Conservation (phyloP, 1,139 yeast genomes). For the Hyphopichia burtonii region DNA sequence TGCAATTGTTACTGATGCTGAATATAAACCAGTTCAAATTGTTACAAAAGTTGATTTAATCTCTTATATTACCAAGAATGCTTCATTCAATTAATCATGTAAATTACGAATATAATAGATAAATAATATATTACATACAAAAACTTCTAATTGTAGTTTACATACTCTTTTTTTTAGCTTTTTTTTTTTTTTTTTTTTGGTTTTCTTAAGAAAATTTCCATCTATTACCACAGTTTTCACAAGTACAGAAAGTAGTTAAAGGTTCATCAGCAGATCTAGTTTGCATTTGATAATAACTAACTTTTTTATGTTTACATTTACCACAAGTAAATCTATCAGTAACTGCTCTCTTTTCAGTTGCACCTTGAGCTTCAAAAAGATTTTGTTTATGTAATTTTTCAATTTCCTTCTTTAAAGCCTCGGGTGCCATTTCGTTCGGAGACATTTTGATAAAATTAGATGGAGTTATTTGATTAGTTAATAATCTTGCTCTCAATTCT, state of each 20-base stretch:
- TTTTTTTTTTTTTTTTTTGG: too few species aligned
- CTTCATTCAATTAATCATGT: constrained; percentile 11
- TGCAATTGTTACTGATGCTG: constrained; percentile 76
- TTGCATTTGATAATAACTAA: constrained; percentile 95
- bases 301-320: constrained; percentile 95
- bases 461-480: constrained; percentile 64
- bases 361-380: constrained; percentile 95
- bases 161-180: too few species aligned
- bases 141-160: background rate
- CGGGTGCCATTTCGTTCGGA: constrained; percentile 95
- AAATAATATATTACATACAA: background rate
- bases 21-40: constrained; percentile 74
- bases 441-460: constrained; percentile 71
- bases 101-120: background rate
- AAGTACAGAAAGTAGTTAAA: constrained; percentile 93
- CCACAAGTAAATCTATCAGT: constrained; percentile 98
- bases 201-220: constrained; percentile 95
- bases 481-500: constrained; percentile 68
- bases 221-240: constrained; percentile 95
- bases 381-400: constrained; percentile 86
- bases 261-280: constrained; percentile 99
- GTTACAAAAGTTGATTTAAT: constrained; percentile 87
- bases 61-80: constrained; percentile 54
- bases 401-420: constrained; percentile 76
- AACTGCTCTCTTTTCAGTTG: constrained; percentile 93